Conservation (phyloP, 176 grass and related monocot species). For the Carex cristatella region DNA sequence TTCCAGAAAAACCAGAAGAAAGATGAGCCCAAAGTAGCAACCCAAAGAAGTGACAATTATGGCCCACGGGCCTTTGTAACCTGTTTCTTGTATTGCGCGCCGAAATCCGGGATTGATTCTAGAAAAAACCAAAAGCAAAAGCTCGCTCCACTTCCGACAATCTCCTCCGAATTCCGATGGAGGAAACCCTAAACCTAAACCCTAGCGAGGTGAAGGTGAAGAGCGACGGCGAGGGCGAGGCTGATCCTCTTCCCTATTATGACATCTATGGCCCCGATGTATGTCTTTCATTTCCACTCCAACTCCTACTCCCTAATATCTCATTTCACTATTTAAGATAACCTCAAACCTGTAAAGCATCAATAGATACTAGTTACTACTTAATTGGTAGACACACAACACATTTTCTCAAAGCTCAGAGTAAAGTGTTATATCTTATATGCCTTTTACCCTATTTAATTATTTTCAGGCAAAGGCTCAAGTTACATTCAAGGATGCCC, state of each 20-base stretch:
- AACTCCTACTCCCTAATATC: background rate
- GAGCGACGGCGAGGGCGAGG: background rate
- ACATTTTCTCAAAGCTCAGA: background rate
- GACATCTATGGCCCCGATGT: conserved; percentile 45
- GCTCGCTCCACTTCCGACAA: background rate
- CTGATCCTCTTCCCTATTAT: conserved; percentile 30
- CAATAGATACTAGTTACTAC: background rate
- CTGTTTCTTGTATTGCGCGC: background rate
- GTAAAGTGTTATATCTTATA: background rate
- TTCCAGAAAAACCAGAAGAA: background rate
- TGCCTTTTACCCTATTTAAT: background rate
- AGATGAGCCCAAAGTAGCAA: background rate
- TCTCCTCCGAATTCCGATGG: conserved; percentile 6
- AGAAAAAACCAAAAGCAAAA: background rate
- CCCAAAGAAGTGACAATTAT: background rate
- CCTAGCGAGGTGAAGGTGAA: conserved; percentile 15
- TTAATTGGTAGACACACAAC: background rate
- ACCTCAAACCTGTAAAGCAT: background rate
- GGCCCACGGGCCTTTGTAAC: background rate
- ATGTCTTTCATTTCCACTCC: background rate
- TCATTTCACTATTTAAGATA: background rate
- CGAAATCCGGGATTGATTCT: background rate
- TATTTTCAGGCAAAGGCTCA: conserved; percentile 65
- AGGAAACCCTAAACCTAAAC: conserved; percentile 23
- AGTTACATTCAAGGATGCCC: conserved; percentile 51